Evolutionary conservation across 306 rosid species (phyloP).

Genomic region (Medicago lupulina): DNA sequence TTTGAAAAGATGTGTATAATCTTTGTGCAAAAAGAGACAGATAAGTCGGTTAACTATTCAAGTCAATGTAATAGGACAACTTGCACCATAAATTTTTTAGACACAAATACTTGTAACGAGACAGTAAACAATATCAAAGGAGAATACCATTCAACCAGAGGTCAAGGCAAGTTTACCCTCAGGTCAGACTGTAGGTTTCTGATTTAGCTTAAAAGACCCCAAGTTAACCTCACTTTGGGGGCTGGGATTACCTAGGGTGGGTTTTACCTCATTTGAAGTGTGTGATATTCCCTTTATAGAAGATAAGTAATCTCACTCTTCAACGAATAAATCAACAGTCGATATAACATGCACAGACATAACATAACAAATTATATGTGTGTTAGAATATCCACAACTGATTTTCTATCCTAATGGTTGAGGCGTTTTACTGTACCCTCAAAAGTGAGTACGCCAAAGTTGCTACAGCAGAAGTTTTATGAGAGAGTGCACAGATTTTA

Average conservation of each 20-base stretch:
- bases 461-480: background rate
- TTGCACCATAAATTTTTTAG: background rate
- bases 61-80: conserved; percentile 9
- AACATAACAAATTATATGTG: background rate
- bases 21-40: conserved; percentile 14
- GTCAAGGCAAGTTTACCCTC: background rate
- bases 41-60: conserved; percentile 18
- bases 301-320: background rate
- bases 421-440: background rate
- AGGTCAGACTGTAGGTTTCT: conserved; percentile 12
- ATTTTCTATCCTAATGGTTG: conserved; percentile 1
- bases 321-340: background rate
- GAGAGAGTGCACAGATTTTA: conserved; percentile 9
- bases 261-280: background rate
- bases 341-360: background rate
- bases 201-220: background rate
- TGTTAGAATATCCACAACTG: background rate
- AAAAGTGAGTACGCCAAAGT: conserved; percentile 14
- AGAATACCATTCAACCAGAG: background rate
- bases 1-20: conserved; percentile 7
- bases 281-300: background rate
- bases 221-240: conserved; percentile 1
- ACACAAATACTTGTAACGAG: background rate
- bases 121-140: background rate
- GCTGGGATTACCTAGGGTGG: background rate